A percentile compares a stretch with the other conserved stretches of the same genome.
Evolutionary conservation across 1,139 yeast genomes (phyloP).

Genomic region (Geotrichum europaeum): DNA sequence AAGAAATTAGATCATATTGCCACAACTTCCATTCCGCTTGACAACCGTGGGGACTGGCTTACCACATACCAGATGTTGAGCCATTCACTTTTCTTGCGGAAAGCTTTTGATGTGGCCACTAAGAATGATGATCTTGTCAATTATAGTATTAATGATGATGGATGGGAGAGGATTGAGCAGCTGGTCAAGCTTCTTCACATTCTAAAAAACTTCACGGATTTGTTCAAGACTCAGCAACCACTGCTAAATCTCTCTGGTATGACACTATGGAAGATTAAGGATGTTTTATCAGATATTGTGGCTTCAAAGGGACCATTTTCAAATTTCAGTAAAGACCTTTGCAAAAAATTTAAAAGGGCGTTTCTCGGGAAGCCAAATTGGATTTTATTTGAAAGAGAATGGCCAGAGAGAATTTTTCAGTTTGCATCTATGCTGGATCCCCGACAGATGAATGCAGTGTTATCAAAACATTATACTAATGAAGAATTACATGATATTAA

Average conservation of each 20-base stretch:
- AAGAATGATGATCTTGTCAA: not conserved
- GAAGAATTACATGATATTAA: not conserved
- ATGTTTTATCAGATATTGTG: not conserved
- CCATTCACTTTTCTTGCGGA: not conserved
- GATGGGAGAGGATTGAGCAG: constrained; percentile 2
- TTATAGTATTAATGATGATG: not conserved
- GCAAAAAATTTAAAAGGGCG: constrained; percentile 1
- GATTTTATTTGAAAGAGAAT: constrained; percentile 3
- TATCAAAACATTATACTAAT: not conserved
- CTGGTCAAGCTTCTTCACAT: constrained; percentile 1
- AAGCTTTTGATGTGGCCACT: constrained; percentile 2
- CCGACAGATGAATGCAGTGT: constrained; percentile 1
- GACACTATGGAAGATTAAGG: constrained; percentile 1
- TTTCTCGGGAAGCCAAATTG: not conserved
- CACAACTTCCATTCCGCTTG: not conserved
- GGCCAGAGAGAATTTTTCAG: constrained; percentile 3
- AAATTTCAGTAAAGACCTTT: not conserved
- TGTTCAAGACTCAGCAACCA: not conserved
- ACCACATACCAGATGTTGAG: constrained; percentile 5
- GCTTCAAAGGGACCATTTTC: not conserved
- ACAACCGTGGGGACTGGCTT: not conserved
- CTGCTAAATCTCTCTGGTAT: not conserved
- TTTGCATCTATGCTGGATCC: constrained; percentile 8
- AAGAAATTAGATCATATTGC: not conserved
- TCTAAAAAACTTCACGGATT: not conserved